Base-by-base conservation (phyloP, 305 asterid genomes). In the Fraxinus baroniana region DNA sequence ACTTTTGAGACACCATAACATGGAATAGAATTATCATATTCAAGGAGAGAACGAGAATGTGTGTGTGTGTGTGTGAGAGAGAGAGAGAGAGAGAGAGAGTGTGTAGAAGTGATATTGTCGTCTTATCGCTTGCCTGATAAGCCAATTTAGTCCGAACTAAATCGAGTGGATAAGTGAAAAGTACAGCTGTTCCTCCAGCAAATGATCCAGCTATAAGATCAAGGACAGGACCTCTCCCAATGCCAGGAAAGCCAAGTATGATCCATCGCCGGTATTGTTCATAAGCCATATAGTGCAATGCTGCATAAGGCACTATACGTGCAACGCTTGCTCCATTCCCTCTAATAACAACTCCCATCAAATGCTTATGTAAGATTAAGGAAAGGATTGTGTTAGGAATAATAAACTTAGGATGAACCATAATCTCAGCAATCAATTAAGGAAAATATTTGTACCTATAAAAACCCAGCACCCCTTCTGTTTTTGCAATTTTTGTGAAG, bases 251-350 rank as follows among this genome's bases (percentile, higher is more conserved):
- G 20, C 91, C 93, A 76, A 86, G 83, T 74, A 92, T 93, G 83
- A 95, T 94, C 97, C 91, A 92, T 86, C 93, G 88, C 32, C 99
- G 89, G 77, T 95, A 95, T 86, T 95, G 93, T 90, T 95, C 99
- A 81, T 95, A 95, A 52, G 99, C 86, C 99, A 95, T 95, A 62
- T 89, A 95, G 85, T 94, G 99, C 88, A 95, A 74, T 22, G 98
- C 99, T 36, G 99, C 99, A 85, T 95, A 95, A 75, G 99, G 99
- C 82, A 95, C 97, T 28, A 95, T 95, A 39, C 98, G 97, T 41
- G 94, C 97, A 75, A 94, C 92, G 66, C 99, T 95, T 39, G 99
- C 99, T 84, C 99, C 99, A 86, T 95, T 95, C 85, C 99, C 99
- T 88, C 99, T 94, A 80, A 81, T 77, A 52, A 83, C 12, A 70